Evolutionary conservation across 2,329 filamentous ascomycete species (phyloP).

Genomic region (Plectosphaerella plurivora): DNA sequence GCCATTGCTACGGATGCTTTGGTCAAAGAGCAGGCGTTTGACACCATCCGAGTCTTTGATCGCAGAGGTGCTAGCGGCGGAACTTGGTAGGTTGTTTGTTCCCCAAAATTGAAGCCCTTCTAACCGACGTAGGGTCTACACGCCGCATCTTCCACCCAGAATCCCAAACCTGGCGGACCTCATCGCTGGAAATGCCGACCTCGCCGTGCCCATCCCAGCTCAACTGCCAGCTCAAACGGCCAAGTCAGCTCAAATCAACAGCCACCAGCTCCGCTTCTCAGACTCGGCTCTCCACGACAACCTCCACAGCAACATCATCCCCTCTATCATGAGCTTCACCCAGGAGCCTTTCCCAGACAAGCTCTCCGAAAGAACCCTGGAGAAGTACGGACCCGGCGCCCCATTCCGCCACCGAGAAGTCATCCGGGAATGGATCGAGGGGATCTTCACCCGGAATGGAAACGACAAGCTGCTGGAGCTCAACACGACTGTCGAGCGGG

Average conservation of each 20-base stretch:
- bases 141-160: conserved; percentile 24
- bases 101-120: background rate
- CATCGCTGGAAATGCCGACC: conserved; percentile 37
- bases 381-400: conserved; percentile 44
- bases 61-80: conserved; percentile 49
- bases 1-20: conserved; percentile 54
- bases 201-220: conserved; percentile 33
- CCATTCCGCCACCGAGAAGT: conserved; percentile 52
- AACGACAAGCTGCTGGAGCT: conserved; percentile 34
- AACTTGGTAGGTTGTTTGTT: too few species aligned
- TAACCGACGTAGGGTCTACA: conserved; percentile 21
- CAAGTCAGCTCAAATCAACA: conserved; percentile 24
- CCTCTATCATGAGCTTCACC: conserved; percentile 50
- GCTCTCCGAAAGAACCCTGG: conserved; percentile 34
- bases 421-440: conserved; percentile 48
- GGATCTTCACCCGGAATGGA: conserved; percentile 23
- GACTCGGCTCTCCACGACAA: conserved; percentile 52
- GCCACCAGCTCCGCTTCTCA: conserved; percentile 38
- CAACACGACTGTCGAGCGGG: conserved; percentile 53
- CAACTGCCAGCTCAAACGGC: conserved; percentile 35
- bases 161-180: conserved; percentile 26
- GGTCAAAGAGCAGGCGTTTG: conserved; percentile 49
- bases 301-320: conserved; percentile 56
- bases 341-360: conserved; percentile 42
- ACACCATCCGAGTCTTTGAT: conserved; percentile 54